Conservation (phyloP, 352 stramenopile genomes). For the Pilasporangium apinafurcum region DNA sequence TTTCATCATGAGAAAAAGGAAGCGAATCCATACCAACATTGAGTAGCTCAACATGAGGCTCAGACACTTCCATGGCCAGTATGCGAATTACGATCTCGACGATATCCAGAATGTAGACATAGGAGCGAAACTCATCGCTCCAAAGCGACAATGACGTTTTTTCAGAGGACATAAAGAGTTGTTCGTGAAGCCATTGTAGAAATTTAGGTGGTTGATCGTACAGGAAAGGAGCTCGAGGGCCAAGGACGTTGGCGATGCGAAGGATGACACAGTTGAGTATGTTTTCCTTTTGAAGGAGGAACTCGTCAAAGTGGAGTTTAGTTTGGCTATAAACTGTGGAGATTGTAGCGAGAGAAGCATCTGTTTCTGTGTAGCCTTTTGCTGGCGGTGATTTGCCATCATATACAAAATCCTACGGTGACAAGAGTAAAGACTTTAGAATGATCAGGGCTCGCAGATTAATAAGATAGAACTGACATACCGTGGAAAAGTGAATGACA, state of each 20-base stretch:
- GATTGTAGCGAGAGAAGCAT: constrained; percentile 7
- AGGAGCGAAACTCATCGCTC: constrained; percentile 62
- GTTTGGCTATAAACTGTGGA: constrained; percentile 36
- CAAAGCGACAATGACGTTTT: constrained; percentile 30
- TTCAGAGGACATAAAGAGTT: constrained; percentile 19
- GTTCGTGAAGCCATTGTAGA: constrained; percentile 48
- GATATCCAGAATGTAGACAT: constrained; percentile 49
- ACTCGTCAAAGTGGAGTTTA: constrained; percentile 51
- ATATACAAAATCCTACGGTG: constrained; percentile 69
- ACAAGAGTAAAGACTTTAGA: too few species aligned
- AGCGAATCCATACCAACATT: constrained; percentile 38
- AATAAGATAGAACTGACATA: constrained; percentile 3
- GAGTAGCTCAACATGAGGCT: constrained; percentile 10
- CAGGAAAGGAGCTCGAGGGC: constrained; percentile 30
- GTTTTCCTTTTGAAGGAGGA: constrained; percentile 9
- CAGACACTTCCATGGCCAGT: background rate
- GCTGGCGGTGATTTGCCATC: constrained; percentile 15
- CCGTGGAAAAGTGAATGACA: constrained; percentile 62
- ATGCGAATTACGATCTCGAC: constrained; percentile 25
- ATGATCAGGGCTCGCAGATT: background rate
- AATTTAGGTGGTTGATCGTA: constrained; percentile 38
- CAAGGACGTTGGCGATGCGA: constrained; percentile 62
- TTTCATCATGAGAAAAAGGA: background rate
- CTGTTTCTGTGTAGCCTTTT: constrained; percentile 26
- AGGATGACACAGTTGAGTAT: constrained; percentile 17